Conservation (phyloP, 208 protist genomes). For the Porcisia hertigi region DNA sequence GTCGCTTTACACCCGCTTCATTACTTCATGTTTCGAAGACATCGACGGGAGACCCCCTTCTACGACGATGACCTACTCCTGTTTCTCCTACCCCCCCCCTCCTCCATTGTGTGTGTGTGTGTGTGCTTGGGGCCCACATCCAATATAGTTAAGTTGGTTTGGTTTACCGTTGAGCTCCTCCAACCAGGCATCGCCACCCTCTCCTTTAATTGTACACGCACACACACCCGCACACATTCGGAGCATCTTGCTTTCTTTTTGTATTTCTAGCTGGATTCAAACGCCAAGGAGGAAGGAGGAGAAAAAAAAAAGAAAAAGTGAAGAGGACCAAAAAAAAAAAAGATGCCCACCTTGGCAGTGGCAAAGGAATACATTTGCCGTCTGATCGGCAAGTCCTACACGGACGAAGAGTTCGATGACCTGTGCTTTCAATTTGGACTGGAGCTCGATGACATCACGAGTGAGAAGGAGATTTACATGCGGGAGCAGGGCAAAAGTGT, state of each 20-base stretch:
- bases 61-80: too few species aligned
- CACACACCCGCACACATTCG: conserved; percentile 5
- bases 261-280: too few species aligned
- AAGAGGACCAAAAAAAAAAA: background rate
- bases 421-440: conserved; percentile 98
- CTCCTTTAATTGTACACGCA: background rate
- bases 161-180: too few species aligned
- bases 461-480: conserved; percentile 92
- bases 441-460: conserved; percentile 98
- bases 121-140: too few species aligned
- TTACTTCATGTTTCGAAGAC: too few species aligned
- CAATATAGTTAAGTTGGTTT: too few species aligned
- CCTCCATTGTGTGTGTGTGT: too few species aligned
- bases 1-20: too few species aligned
- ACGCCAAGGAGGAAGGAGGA: too few species aligned
- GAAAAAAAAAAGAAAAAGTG: conserved; percentile 1
- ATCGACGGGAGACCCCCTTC: too few species aligned
- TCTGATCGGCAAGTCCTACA: conserved; percentile 84
- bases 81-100: too few species aligned
- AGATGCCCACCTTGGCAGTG: conserved; percentile 89
- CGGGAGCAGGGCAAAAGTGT: conserved; percentile 82
- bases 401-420: conserved; percentile 95
- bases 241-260: background rate
- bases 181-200: background rate
- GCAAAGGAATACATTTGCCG: conserved; percentile 74